A percentile compares a stretch with the other conserved stretches of the same genome.
Conservation (phyloP, 371 early-diverging fungal genomes). For the Mucor circinelloides region DNA sequence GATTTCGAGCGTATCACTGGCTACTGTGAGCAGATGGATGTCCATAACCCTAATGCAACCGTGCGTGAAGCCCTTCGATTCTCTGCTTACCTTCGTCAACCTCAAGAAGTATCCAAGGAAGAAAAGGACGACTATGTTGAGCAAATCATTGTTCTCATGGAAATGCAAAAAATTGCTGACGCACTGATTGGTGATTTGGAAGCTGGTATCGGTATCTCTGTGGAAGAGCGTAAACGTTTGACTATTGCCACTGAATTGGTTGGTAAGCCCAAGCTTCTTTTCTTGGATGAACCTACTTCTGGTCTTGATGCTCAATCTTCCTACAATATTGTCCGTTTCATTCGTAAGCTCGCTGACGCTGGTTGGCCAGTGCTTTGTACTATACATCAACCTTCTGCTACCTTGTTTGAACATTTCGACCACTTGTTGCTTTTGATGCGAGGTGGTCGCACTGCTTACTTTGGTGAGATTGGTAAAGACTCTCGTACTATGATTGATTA, state of each 20-base stretch:
- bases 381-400: slow-evolving; percentile 85
- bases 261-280: slow-evolving; percentile 73
- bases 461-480: slow-evolving; percentile 70
- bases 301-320: too few relatives aligned
- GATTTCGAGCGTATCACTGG: slow-evolving; percentile 78
- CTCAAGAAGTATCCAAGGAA: slow-evolving; percentile 53
- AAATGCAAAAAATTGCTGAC: slow-evolving; percentile 63
- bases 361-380: slow-evolving; percentile 79
- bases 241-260: slow-evolving; percentile 75
- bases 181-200: slow-evolving; percentile 61
- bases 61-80: slow-evolving; percentile 75
- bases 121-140: slow-evolving; percentile 72
- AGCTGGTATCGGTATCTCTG: slow-evolving; percentile 61
- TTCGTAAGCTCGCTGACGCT: too few relatives aligned
- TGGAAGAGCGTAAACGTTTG: slow-evolving; percentile 68
- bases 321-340: too few relatives aligned
- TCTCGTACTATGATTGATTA: slow-evolving; percentile 51
- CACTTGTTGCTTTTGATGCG: slow-evolving; percentile 69
- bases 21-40: slow-evolving; percentile 85
- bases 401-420: slow-evolving; percentile 83
- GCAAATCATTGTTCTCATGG: slow-evolving; percentile 65
- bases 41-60: slow-evolving; percentile 65
- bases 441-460: slow-evolving; percentile 76
- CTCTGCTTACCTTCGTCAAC: slow-evolving; percentile 72
- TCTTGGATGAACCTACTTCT: slow-evolving; percentile 89